Evolutionary conservation across 345 rosid genomes (phyloP).

Genomic region (Laguncularia racemosa): DNA sequence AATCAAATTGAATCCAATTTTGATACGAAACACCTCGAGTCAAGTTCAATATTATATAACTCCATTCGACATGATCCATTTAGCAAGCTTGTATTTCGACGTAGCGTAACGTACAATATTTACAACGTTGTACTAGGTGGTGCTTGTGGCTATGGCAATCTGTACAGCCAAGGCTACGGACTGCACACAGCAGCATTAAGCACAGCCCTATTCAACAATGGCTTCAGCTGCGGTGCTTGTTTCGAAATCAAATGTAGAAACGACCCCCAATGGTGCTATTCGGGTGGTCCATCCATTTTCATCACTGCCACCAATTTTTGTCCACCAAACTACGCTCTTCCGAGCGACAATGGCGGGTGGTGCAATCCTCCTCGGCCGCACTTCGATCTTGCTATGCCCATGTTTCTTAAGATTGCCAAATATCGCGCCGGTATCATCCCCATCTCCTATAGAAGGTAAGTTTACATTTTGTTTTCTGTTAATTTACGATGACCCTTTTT

Average conservation of each 20-base stretch:
- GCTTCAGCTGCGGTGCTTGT: constrained; percentile 58
- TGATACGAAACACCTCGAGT: too few species aligned
- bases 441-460: constrained; percentile 54
- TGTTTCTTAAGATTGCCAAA: constrained; percentile 65
- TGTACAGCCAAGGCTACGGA: constrained; percentile 69
- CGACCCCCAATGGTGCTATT: constrained; percentile 51
- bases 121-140: constrained; percentile 28
- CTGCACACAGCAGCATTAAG: constrained; percentile 64
- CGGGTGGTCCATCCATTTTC: constrained; percentile 61
- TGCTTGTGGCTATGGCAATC: constrained; percentile 60
- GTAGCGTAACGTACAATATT: neutral
- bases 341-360: constrained; percentile 79
- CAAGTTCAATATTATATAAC: too few species aligned
- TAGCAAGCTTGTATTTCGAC: too few species aligned
- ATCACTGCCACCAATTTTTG: constrained; percentile 63
- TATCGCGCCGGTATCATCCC: constrained; percentile 69
- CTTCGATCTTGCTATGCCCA: constrained; percentile 71
- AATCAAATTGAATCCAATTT: too few species aligned
- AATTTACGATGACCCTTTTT: too few species aligned
- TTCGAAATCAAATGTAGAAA: constrained; percentile 47
- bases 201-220: constrained; percentile 62
- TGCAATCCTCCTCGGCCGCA: constrained; percentile 80
- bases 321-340: constrained; percentile 52
- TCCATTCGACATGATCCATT: too few species aligned
- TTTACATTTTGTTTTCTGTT: too few species aligned